phyloP scores from a whole-genome alignment of 75 land plant genomes.

The Cryptomeria japonica region DNA sequence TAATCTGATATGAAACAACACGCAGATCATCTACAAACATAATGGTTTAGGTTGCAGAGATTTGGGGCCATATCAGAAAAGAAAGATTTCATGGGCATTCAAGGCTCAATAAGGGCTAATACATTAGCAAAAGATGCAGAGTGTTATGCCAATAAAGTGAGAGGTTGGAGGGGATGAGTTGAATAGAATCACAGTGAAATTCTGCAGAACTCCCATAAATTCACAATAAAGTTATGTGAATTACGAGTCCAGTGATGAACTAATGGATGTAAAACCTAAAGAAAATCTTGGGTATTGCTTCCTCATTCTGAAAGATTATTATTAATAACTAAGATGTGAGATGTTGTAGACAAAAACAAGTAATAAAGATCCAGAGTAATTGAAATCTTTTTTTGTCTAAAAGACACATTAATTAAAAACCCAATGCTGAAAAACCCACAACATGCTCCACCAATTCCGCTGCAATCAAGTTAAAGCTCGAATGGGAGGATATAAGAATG shows the following conservation, averaged over 20 bases:
- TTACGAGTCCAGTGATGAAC: not conserved
- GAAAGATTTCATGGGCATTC: not conserved
- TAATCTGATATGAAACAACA: not conserved
- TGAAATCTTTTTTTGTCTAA: not conserved
- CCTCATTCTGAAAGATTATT: not conserved
- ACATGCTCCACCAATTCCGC: too few relatives aligned
- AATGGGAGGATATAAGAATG: too few relatives aligned
- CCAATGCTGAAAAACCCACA: too few relatives aligned
- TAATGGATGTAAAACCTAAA: not conserved
- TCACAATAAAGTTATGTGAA: not conserved
- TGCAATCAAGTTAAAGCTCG: too few relatives aligned
- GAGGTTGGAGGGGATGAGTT: not conserved
- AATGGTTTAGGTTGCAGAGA: not conserved
- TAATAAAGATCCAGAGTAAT: not conserved
- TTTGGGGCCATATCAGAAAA: not conserved
- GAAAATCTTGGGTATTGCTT: not conserved
- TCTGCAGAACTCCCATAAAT: not conserved
- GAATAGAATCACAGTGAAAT: not conserved
- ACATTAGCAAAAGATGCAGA: not conserved
- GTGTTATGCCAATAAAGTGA: not conserved
- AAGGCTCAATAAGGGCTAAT: not conserved
- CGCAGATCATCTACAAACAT: not conserved
- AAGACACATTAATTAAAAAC: not conserved
- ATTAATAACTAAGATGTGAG: not conserved
- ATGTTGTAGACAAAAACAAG: not conserved